These are phyloP conservation scores for Dianthus caryophyllus DNA, from an alignment of 148 eudicot genomes.

Conservation along the genomic window DNA sequence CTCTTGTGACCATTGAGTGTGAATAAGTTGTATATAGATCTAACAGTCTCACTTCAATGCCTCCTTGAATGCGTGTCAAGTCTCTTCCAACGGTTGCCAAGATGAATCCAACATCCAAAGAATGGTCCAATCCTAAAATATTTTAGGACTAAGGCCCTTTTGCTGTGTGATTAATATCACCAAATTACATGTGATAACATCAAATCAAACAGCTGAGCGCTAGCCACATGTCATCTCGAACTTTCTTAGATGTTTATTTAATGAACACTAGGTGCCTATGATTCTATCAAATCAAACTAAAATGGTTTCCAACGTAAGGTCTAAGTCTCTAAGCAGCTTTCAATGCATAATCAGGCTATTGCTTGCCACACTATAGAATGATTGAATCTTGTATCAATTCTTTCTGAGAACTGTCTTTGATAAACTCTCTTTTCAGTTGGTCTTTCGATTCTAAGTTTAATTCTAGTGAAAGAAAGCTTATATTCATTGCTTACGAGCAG, in stretches of 20 bases:
- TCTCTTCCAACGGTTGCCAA: not conserved
- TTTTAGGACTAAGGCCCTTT: not conserved
- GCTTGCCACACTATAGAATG: constrained; percentile 11
- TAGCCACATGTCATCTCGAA: constrained; percentile 1
- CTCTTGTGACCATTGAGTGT: no score
- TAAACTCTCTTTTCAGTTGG: not conserved
- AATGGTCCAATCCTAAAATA: not conserved
- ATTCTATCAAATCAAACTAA: constrained; percentile 2
- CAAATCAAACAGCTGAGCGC: not conserved
- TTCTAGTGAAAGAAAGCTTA: not conserved
- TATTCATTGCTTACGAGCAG: not conserved
- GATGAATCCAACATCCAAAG: not conserved
- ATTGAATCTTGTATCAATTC: not conserved
- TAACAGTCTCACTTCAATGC: not conserved
- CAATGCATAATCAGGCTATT: not conserved
- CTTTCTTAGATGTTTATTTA: not conserved
- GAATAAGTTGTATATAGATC: not conserved
- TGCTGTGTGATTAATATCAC: no score
- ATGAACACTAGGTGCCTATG: not conserved
- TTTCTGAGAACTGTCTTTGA: not conserved
- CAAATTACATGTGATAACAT: not conserved
- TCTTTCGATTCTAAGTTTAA: constrained; percentile 1
- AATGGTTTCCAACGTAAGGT: not conserved
- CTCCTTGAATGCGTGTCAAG: constrained; percentile 2
- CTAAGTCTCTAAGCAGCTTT: not conserved